These are phyloP conservation scores for Rhodotorula kratochvilovae DNA, from an alignment of 768 basidiomycete species.

Conservation along the genomic window DNA sequence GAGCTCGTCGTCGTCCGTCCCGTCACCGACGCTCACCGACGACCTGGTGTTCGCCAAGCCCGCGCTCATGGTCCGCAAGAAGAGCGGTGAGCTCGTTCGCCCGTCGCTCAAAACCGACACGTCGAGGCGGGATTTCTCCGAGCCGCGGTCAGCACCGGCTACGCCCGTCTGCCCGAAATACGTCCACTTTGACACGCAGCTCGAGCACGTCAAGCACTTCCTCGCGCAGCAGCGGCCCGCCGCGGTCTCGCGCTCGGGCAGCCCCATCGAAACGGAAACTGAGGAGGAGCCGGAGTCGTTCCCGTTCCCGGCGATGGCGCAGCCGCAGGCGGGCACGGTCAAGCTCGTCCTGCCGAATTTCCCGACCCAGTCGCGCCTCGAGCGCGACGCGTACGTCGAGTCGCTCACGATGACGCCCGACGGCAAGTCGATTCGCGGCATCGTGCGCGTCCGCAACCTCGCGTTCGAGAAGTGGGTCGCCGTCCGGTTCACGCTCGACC, in stretches of 20 bases:
- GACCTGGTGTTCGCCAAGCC: slow-evolving; percentile 23
- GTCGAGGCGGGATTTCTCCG: slow-evolving; percentile 51
- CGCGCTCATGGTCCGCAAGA: slow-evolving; percentile 69
- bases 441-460: slow-evolving; percentile 73
- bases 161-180: slow-evolving; percentile 73
- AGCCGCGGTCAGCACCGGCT: slow-evolving; percentile 61
- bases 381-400: slow-evolving; percentile 49
- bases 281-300: slow-evolving; percentile 51
- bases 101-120: slow-evolving; percentile 72
- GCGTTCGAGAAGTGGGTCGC: slow-evolving; percentile 82
- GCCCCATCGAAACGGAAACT: slow-evolving; percentile 61
- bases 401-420: slow-evolving; percentile 50
- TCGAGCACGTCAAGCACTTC: slow-evolving; percentile 93
- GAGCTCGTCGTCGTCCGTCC: slow-evolving; percentile 11
- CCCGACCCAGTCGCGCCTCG: slow-evolving; percentile 45
- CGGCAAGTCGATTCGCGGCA: slow-evolving; percentile 60
- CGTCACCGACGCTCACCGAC: slow-evolving; percentile 9
- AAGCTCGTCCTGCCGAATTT: slow-evolving; percentile 67
- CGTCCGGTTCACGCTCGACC: slow-evolving; percentile 86
- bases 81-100: slow-evolving; percentile 88
- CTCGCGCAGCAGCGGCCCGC: slow-evolving; percentile 89
- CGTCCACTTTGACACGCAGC: slow-evolving; percentile 85
- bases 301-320: slow-evolving; percentile 47
- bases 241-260: slow-evolving; percentile 84
- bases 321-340: slow-evolving; percentile 40